Percentiles rank a stretch among this genome's conserved stretches.
These are phyloP conservation scores for Fusarium burgessii DNA, from an alignment of 2,329 filamentous ascomycete species.

Conservation along the genomic window DNA sequence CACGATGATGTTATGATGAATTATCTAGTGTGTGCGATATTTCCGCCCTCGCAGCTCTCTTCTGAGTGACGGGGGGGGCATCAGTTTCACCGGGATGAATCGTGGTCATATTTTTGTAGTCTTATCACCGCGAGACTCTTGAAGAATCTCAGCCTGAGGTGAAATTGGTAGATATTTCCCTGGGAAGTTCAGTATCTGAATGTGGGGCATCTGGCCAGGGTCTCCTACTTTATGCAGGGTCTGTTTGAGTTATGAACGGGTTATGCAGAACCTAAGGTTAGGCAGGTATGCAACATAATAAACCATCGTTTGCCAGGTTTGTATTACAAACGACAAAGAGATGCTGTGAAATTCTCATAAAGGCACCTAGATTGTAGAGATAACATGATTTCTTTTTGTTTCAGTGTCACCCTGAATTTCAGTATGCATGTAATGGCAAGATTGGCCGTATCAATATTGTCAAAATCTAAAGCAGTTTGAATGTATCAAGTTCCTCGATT, in stretches of 20 bases:
- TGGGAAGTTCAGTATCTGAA: background rate
- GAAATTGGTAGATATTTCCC: background rate
- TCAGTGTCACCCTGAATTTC: no score
- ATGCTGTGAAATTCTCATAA: no score
- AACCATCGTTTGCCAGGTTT: no score
- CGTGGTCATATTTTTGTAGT: background rate
- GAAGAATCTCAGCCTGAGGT: background rate
- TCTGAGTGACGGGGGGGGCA: background rate
- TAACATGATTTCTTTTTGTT: no score
- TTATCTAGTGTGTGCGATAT: background rate
- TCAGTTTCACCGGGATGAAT: rapidly evolving
- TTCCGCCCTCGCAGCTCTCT: rapidly evolving
- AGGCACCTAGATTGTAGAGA: no score
- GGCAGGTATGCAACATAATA: no score
- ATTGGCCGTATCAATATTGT: no score
- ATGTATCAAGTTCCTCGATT: no score
- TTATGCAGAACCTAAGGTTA: background rate
- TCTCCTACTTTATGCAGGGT: background rate
- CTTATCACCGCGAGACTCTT: rapidly evolving
- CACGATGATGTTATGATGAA: background rate
- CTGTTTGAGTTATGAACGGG: background rate
- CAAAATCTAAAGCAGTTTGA: no score
- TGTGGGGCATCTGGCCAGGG: background rate
- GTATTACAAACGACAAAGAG: no score
- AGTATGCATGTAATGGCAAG: no score